Evolutionary conservation across 2,329 filamentous ascomycete genomes (phyloP).

Genomic region (Neonectria magnoliae): DNA sequence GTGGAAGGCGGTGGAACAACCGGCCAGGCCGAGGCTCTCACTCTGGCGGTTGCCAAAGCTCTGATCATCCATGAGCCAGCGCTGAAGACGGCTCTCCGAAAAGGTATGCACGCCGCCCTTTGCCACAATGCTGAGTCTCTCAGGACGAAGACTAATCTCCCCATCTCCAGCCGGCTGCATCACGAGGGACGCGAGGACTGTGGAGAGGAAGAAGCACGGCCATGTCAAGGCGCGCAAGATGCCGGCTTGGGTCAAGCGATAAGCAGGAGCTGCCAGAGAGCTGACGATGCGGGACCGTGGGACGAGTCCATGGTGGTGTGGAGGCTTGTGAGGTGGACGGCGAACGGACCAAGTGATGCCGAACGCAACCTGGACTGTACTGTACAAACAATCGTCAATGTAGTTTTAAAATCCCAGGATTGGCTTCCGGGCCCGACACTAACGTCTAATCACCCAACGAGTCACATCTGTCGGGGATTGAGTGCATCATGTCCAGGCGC

Average conservation of each 20-base stretch:
- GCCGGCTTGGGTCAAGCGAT: constrained; percentile 95
- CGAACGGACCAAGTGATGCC: constrained; percentile 23
- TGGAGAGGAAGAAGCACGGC: constrained; percentile 98
- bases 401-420: constrained; percentile 41
- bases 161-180: constrained; percentile 81
- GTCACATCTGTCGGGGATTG: constrained; percentile 16
- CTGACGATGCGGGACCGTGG: constrained; percentile 26
- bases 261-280: constrained; percentile 38
- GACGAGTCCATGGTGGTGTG: constrained; percentile 27
- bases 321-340: constrained; percentile 33
- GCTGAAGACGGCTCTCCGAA: constrained; percentile 85
- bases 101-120: constrained; percentile 71
- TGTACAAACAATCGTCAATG: constrained; percentile 43
- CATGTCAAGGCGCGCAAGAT: constrained; percentile 97
- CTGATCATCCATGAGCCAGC: constrained; percentile 91
- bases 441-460: constrained; percentile 21
- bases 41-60: constrained; percentile 87
- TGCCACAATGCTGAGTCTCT: constrained; percentile 20
- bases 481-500: constrained; percentile 9
- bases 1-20: constrained; percentile 90
- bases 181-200: constrained; percentile 87
- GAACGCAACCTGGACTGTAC: constrained; percentile 35
- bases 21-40: constrained; percentile 94
- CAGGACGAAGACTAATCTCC: constrained; percentile 53
- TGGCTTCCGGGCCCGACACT: constrained; percentile 26